These are phyloP conservation scores for Pezicula carpinea DNA, from an alignment of 2,329 filamentous ascomycete species.

Conservation along the genomic window DNA sequence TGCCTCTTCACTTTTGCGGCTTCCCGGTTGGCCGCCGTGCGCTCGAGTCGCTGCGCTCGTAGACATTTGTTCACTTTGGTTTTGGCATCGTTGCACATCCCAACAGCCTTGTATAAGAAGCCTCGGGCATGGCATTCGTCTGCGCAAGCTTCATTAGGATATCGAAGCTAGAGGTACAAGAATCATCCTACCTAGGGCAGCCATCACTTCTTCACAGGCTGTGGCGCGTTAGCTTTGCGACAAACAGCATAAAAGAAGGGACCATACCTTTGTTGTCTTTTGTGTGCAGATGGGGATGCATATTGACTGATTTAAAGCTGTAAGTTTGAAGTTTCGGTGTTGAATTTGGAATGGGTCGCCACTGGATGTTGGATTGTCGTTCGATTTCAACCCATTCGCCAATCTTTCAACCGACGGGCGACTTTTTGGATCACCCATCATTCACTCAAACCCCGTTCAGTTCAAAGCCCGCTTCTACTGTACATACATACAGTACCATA, in stretches of 20 bases:
- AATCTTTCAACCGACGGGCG: slow-evolving; percentile 6
- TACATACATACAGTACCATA: too few species aligned
- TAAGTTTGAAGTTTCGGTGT: slow-evolving; percentile 1
- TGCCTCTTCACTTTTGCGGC: slow-evolving; percentile 64
- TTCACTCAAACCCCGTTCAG: too few species aligned
- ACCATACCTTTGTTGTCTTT: slow-evolving; percentile 77
- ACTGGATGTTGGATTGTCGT: slow-evolving; percentile 8
- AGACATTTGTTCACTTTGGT: slow-evolving; percentile 80
- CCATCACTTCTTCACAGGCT: slow-evolving; percentile 96
- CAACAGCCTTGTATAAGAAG: slow-evolving; percentile 86
- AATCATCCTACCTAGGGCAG: slow-evolving; percentile 49
- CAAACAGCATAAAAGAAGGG: not conserved
- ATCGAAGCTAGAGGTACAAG: too few species aligned
- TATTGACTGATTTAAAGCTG: slow-evolving; percentile 38
- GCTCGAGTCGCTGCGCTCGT: slow-evolving; percentile 71
- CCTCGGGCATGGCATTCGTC: slow-evolving; percentile 93
- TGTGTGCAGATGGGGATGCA: slow-evolving; percentile 98
- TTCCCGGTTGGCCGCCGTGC: slow-evolving; percentile 72
- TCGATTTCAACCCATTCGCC: slow-evolving; percentile 4
- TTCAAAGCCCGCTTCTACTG: slow-evolving; percentile 7
- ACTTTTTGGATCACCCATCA: slow-evolving; percentile 2
- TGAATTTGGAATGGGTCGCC: slow-evolving; percentile 4
- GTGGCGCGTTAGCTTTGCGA: slow-evolving; percentile 15
- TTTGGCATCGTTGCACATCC: slow-evolving; percentile 87
- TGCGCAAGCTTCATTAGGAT: too few species aligned